Percentiles rank a stretch among this genome's conserved stretches.
phyloP scores from a whole-genome alignment of 208 protist species.

The Vickermania ingenoplastis region DNA sequence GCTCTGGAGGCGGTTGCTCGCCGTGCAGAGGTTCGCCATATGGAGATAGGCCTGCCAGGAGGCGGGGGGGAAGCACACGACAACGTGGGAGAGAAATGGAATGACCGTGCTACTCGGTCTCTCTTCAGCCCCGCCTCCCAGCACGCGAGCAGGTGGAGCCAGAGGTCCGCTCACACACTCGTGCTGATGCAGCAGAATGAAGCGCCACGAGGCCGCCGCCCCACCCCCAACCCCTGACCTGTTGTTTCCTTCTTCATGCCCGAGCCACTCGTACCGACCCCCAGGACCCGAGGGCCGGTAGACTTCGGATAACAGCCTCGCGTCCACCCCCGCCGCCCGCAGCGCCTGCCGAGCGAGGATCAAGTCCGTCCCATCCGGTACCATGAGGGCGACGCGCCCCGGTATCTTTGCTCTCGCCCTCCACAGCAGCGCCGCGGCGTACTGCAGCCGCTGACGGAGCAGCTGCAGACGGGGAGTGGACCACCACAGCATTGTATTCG shows the following conservation, averaged over 20 bases:
- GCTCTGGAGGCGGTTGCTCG: slow-evolving; percentile 26
- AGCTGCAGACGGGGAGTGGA: neutral
- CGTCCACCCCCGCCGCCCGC: slow-evolving; percentile 54
- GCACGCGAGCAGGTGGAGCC: too few relatives aligned
- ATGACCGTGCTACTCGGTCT: slow-evolving; percentile 39
- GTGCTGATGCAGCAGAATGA: slow-evolving; percentile 61
- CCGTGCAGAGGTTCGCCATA: slow-evolving; percentile 18
- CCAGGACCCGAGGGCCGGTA: too few relatives aligned
- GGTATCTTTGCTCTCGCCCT: slow-evolving; percentile 60
- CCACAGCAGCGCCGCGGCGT: slow-evolving; percentile 43
- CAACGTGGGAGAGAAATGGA: slow-evolving; percentile 74
- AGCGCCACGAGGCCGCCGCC: slow-evolving; percentile 37
- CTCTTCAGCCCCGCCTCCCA: too few relatives aligned
- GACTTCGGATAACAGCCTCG: slow-evolving; percentile 71
- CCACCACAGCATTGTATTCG: neutral
- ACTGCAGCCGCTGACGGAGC: slow-evolving; percentile 3
- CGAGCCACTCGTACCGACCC: neutral
- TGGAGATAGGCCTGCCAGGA: slow-evolving; percentile 66
- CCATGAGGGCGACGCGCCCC: slow-evolving; percentile 56
- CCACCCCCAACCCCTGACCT: neutral
- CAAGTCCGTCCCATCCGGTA: slow-evolving; percentile 43
- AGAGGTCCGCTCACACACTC: slow-evolving; percentile 43
- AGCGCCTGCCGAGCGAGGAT: slow-evolving; percentile 41
- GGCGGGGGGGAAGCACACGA: slow-evolving; percentile 67
- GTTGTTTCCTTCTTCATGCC: neutral